Base-by-base conservation (phyloP, 768 basidiomycete species). In the Tricholoma sp. region DNA sequence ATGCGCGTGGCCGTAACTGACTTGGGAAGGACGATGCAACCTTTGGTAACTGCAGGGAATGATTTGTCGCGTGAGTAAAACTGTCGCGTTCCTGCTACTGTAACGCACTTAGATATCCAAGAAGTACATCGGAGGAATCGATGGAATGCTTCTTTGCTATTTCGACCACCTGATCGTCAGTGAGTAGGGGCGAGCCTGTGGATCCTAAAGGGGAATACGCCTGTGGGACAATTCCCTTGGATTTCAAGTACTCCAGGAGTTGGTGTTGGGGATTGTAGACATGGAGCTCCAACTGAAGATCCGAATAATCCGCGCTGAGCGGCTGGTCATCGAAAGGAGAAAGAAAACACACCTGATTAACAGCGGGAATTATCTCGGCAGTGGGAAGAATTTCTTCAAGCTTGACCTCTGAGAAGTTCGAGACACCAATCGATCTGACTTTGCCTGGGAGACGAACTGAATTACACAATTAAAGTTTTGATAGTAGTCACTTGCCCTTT, bases 141-240 rank as follows among this genome's bases (percentile, higher is more conserved):
- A 87, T 67, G 1, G 66, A 68, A 65, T 86, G 74, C 66, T 83
- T 84, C 57, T 72, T 64, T 1, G 88, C 89, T 56, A 93, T 78
- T 60, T 76, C 74, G 3, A 71, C 59, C 7, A 88, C 83, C 3
- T 78, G 74, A 51, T 84, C 80, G 62, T 94, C 89, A 6, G 65
- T 66, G 33, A 92, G 67, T 6, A 93, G 72, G 7, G 87, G 88
- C 1, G 86, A 81, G 61, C 79, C 77, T 10, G 82, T 77, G 8
- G 84, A 88, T 34, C 85, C 90, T 12, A 93, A 81, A 8, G 92
- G 91, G 7, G 88, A 92, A 68, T 89, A 94, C 0, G 91, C 91
- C 67, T 91, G 79, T 0, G 88, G 77, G 50, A 84, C 72, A 63
- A 94, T 92, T 17, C 74, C 76, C 66, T 91, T 84, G 15, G 77